Evolutionary conservation across 768 basidiomycete genomes (phyloP).

Genomic region (Boletus reticuloceps): DNA sequence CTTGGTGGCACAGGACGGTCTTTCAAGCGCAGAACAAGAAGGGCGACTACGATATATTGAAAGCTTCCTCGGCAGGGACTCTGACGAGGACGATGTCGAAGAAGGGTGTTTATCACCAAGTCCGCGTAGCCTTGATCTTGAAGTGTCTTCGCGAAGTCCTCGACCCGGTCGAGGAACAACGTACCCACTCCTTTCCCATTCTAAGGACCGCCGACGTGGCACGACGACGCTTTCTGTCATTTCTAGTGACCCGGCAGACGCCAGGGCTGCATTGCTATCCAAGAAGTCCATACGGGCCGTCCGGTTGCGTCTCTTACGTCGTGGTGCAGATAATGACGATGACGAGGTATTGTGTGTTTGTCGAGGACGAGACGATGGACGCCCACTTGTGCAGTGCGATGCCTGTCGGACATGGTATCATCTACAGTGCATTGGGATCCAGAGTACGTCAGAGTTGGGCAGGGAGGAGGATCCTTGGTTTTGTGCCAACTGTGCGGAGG

Average conservation of each 20-base stretch:
- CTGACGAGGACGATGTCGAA: constrained; percentile 48
- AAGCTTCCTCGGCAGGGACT: constrained; percentile 69
- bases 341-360: constrained; percentile 65
- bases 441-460: constrained; percentile 60
- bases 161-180: constrained; percentile 54
- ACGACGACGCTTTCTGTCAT: constrained; percentile 34
- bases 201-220: constrained; percentile 22
- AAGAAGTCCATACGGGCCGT: constrained; percentile 67
- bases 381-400: constrained; percentile 82
- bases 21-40: constrained; percentile 52
- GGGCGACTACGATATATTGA: constrained; percentile 66
- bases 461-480: constrained; percentile 81
- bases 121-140: constrained; percentile 8
- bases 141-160: constrained; percentile 17
- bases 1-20: constrained; percentile 51
- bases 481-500: constrained; percentile 53
- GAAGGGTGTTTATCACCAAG: constrained; percentile 15
- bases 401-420: constrained; percentile 82
- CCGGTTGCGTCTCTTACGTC: constrained; percentile 45
- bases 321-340: constrained; percentile 44
- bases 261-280: constrained; percentile 67
- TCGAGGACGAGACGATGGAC: constrained; percentile 61
- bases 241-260: constrained; percentile 73
- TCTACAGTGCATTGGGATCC: constrained; percentile 74
- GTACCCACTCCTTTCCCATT: constrained; percentile 50